phyloP scores from a whole-genome alignment of 768 basidiomycete genomes.

The Amanita molliuscula region DNA sequence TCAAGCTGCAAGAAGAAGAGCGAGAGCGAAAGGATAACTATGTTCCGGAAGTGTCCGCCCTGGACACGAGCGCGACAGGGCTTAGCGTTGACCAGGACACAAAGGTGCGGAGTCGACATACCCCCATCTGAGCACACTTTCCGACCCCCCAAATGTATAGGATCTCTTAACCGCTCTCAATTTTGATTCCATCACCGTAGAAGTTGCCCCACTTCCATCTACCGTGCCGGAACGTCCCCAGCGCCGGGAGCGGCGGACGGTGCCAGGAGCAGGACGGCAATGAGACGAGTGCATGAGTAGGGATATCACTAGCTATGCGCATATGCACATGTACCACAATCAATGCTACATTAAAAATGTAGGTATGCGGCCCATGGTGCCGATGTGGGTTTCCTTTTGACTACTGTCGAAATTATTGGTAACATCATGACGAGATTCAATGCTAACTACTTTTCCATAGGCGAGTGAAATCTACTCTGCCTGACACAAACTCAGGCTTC shows the following conservation, averaged over 20 bases:
- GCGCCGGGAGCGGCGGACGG: conserved; percentile 66
- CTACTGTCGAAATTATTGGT: no score
- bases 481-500: no score
- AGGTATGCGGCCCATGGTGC: no score
- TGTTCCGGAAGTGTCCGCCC: conserved; percentile 96
- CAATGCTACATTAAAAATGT: no score
- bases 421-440: no score
- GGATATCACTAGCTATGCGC: background rate
- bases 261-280: conserved; percentile 66
- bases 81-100: conserved; percentile 90
- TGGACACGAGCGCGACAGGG: conserved; percentile 64
- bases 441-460: no score
- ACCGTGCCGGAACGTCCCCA: conserved; percentile 63
- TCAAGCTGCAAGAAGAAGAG: conserved; percentile 99
- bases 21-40: conserved; percentile 99
- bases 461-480: no score
- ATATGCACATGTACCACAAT: background rate
- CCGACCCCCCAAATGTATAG: conserved; percentile 25
- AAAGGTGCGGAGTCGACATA: conserved; percentile 55
- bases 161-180: conserved; percentile 85
- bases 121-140: background rate
- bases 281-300: background rate
- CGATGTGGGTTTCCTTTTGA: no score
- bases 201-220: conserved; percentile 52
- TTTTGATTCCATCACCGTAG: conserved; percentile 86